Conservation (phyloP, 306 rosid genomes). For the Hylodesmum podocarpum region DNA sequence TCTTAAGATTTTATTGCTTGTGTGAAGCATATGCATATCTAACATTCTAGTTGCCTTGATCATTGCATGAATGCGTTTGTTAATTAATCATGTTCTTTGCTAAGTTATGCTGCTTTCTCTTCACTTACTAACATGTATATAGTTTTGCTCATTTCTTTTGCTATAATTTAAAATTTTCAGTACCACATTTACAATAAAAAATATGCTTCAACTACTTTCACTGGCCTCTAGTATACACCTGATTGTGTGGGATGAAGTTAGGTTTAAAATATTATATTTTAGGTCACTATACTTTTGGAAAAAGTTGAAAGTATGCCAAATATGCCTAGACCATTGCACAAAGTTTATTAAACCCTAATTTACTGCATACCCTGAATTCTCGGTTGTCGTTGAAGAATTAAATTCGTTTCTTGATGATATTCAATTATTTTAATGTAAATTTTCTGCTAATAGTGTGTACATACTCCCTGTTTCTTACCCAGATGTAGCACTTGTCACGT, state of each 20-base stretch:
- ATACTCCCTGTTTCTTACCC: conserved; percentile 25
- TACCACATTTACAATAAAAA: conserved; percentile 2
- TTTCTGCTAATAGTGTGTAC: conserved; percentile 14
- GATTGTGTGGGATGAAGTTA: neutral
- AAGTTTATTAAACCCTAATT: conserved; percentile 3
- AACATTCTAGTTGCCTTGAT: neutral
- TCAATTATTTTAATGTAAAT: neutral
- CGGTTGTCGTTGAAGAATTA: neutral
- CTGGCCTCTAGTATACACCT: neutral
- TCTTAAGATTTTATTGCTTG: neutral
- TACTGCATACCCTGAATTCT: conserved; percentile 15
- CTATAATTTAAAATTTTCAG: neutral
- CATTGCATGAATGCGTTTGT: neutral
- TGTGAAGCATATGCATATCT: neutral
- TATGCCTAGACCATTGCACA: neutral
- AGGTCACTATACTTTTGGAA: neutral
- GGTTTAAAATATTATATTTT: neutral
- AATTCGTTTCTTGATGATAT: conserved; percentile 9
- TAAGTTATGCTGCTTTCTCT: neutral
- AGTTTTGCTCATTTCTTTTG: neutral
- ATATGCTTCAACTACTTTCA: neutral
- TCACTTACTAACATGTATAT: neutral
- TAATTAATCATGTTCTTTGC: neutral
- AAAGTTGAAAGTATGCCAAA: neutral
- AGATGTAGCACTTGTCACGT: conserved; percentile 85